phyloP scores from a whole-genome alignment of 305 asterid species.

The Striga hermonthica region DNA sequence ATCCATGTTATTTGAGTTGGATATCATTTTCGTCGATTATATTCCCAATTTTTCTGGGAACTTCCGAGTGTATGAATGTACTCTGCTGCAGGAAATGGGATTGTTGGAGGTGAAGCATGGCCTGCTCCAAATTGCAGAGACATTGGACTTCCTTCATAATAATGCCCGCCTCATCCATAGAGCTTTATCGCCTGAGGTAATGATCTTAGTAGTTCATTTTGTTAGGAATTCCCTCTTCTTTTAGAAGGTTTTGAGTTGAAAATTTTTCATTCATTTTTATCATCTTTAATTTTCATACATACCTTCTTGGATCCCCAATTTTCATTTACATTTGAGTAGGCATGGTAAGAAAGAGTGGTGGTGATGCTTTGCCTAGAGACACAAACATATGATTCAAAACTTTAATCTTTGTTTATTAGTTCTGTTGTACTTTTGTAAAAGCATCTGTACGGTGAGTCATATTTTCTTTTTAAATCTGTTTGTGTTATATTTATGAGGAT shows the following conservation, averaged over 20 bases:
- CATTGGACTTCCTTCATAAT: constrained; percentile 92
- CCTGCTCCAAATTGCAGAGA: constrained; percentile 89
- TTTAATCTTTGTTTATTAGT: too few relatives aligned
- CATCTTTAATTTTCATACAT: neutral
- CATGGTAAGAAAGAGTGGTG: too few relatives aligned
- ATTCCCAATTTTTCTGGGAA: constrained; percentile 4
- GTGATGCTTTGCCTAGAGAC: too few relatives aligned
- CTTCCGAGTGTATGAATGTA: constrained; percentile 16
- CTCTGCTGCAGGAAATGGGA: constrained; percentile 81
- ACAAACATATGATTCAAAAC: too few relatives aligned
- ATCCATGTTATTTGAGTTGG: constrained; percentile 25
- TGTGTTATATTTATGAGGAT: too few relatives aligned
- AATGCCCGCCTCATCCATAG: constrained; percentile 91
- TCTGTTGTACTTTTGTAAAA: too few relatives aligned
- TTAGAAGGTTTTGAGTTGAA: neutral
- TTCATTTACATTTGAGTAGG: neutral
- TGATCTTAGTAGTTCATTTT: neutral
- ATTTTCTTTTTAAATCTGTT: too few relatives aligned
- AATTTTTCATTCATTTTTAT: constrained; percentile 8
- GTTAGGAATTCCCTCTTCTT: neutral
- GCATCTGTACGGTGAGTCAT: too few relatives aligned
- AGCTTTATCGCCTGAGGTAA: constrained; percentile 90
- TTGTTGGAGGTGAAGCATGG: constrained; percentile 97
- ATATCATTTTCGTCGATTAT: constrained; percentile 1
- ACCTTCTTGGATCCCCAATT: constrained; percentile 9